Conservation (phyloP, 768 basidiomycete genomes). For the Kwoniella heveanensis region DNA sequence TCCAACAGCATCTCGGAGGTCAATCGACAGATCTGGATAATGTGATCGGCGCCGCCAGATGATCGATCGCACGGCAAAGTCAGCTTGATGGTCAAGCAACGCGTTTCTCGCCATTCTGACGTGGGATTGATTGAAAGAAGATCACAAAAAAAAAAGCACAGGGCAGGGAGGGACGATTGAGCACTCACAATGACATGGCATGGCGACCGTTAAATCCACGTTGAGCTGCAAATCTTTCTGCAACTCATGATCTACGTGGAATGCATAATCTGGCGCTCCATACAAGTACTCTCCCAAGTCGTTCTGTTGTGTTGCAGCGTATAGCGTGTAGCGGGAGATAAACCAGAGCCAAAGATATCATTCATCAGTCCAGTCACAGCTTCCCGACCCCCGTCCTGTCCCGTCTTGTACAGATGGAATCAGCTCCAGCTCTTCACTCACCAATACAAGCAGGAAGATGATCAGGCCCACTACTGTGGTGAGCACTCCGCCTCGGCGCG, state of each 20-base stretch:
- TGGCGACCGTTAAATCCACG: slow-evolving; percentile 87
- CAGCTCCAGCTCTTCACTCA: slow-evolving; percentile 26
- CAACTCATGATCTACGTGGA: slow-evolving; percentile 73
- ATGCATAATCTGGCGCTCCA: slow-evolving; percentile 89
- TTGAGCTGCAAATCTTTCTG: slow-evolving; percentile 73
- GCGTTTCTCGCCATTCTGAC: not conserved
- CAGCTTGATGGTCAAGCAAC: not conserved
- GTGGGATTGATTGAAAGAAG: too few relatives aligned
- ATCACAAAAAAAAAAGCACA: too few relatives aligned
- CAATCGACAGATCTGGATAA: slow-evolving; percentile 75
- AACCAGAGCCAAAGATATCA: too few relatives aligned
- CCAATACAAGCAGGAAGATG: slow-evolving; percentile 52
- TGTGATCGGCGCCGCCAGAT: too few relatives aligned
- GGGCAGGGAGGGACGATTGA: too few relatives aligned
- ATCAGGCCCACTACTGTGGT: slow-evolving; percentile 48
- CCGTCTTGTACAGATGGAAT: too few relatives aligned
- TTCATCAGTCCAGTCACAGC: too few relatives aligned
- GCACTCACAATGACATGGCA: slow-evolving; percentile 87
- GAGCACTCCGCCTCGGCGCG: slow-evolving; percentile 48
- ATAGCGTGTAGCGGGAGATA: too few relatives aligned
- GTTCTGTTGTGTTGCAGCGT: slow-evolving; percentile 57
- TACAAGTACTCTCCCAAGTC: slow-evolving; percentile 89
- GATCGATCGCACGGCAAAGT: too few relatives aligned
- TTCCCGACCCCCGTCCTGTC: too few relatives aligned
- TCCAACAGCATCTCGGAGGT: slow-evolving; percentile 89